Base-by-base conservation (phyloP, 2,329 filamentous ascomycete genomes). In the Fusarium sp. region DNA sequence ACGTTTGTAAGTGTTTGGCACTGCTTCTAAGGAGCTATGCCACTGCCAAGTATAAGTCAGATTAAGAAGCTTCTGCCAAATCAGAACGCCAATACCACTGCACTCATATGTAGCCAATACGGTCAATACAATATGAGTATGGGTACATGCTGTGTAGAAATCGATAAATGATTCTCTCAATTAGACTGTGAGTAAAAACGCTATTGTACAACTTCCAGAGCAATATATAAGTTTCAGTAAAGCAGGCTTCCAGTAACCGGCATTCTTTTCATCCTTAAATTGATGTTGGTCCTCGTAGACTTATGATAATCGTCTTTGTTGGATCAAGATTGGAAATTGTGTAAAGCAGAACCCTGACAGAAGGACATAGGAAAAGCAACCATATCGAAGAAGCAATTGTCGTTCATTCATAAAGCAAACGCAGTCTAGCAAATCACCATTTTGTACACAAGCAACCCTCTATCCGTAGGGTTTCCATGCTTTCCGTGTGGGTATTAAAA, bases 401-500 rank as follows among this genome's bases (percentile, higher is more conserved):
- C 79, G 74, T 81, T 69, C 80, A 71, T 72, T 80, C 79, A 74
- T 79, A 61, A 81, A 74, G 44, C 70, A 78, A 70, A 65, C 32
- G 48, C 64, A 68, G 59, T 78, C 77, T 78, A 77, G 52, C 75
- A 65, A 52, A 62, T 64, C 72, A 50, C 77, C 74, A 56, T 76
- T 78, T 78, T 72, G 63, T 78, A 78, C 77, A 78, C 66, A 65
- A 67, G 54, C 57, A 62, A 73, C 62, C 66, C 68, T 78, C 74
- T 78, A 75, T 77, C 60, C 52, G 65, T 68, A 30, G 44, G 47
- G 28, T 63, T 42, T 70, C 69, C 45, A 60, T 64, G 62, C 65
- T 59, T 67, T 70, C 51, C 38, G 26, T n/a, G 44, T 42, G 73
- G 78, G 78, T 78, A 81, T 82, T 75, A 82, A 78, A 81, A 81